Evolutionary conservation across 441 rosid genomes (phyloP), one percentile per base, ranked within the genome.

Genomic region (Macaranga tanarius): DNA sequence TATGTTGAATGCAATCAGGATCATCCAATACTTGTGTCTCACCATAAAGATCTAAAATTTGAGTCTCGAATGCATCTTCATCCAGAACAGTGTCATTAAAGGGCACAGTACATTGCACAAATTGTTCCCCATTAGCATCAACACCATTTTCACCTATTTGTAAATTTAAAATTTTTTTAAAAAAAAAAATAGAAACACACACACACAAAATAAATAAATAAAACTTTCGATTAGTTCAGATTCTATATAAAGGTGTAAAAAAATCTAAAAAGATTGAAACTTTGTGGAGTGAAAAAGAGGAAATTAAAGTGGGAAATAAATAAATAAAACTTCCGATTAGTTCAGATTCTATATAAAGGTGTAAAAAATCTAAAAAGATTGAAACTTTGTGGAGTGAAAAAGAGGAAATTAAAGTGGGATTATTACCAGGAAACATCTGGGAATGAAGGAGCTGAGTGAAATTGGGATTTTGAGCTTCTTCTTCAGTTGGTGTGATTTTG

Each of bases 21-120:
- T 51, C 75, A 60, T 83, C 86, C 52, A 85, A 64, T 47, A 80
- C 81, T 82, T 87, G 89, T 5, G 87, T 81, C 72, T 86, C 92
- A 54, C 70, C 82, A 28, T 56, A 82, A 68, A 80, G 63, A 79
- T 80, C 66, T 61, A 86, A 23, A 47, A 79, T 82, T 82, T 89
- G 93, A 64, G 93, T 90, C 78, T 92, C 92, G 34, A 66, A 81
- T 19, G 73, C 80, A 72, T 84, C 85, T 38, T 81, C 80, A 64
- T 71, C 73, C 20, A 74, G 77, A 59, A 77, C 67, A 66, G 74
- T 78, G 57, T 86, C 84, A 63, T 85, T 82, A 62, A 77, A 69
- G 58, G 54, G 80, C 60, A 69, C 63, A 0, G 84, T 77, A 56
- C 63, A 70, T 67, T 77, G 81, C 23, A 66, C 15, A 69, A 67